Conservation (phyloP, 441 rosid species). For the Biscutella laevigata region DNA sequence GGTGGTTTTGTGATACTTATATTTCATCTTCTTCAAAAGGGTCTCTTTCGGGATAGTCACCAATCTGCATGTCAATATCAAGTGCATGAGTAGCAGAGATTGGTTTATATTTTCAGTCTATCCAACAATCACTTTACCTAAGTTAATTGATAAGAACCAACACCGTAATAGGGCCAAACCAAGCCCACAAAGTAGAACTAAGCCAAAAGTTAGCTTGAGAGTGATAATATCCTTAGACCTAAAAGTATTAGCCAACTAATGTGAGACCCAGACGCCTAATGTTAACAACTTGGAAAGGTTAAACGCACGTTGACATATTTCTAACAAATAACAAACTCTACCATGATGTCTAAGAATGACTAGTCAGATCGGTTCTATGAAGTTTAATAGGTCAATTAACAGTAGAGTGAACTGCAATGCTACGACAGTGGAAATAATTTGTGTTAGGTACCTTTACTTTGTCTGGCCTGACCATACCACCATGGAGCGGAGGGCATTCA, state of each 20-base stretch:
- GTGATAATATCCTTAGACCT: neutral
- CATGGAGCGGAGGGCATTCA: slow-evolving; percentile 51
- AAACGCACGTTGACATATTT: neutral
- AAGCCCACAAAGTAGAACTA: neutral
- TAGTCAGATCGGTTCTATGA: neutral
- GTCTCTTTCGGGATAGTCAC: slow-evolving; percentile 57
- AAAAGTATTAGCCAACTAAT: neutral
- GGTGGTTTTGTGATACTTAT: slow-evolving; percentile 21
- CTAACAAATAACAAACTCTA: neutral
- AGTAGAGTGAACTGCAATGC: neutral
- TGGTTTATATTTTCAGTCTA: neutral
- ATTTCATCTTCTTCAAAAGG: slow-evolving; percentile 60
- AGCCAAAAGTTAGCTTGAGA: slow-evolving; percentile 2
- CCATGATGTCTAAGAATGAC: neutral
- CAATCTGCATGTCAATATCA: slow-evolving; percentile 38
- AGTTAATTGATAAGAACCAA: neutral
- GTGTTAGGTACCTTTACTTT: slow-evolving; percentile 78
- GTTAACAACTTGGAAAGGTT: neutral
- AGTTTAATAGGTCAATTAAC: no score
- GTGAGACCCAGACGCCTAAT: neutral
- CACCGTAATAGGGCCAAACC: neutral
- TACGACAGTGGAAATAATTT: no score
- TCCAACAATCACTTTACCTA: neutral
- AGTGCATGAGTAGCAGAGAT: neutral
- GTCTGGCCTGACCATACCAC: slow-evolving; percentile 61